phyloP scores from a whole-genome alignment of 2,329 filamentous ascomycete species.

The Hypoxylon sp. region DNA sequence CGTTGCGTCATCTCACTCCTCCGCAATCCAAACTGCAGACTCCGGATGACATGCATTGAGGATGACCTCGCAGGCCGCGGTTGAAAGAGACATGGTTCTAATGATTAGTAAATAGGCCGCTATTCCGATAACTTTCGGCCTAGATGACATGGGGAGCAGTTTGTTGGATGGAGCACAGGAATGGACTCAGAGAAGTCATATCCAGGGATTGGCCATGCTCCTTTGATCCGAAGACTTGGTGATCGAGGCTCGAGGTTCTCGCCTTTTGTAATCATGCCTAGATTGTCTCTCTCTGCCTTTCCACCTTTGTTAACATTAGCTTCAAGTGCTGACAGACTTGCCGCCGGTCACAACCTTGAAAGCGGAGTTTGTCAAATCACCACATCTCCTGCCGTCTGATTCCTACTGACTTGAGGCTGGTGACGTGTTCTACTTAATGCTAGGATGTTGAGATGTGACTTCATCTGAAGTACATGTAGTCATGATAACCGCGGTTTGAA shows the following conservation, averaged over 20 bases:
- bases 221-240: conserved; percentile 17
- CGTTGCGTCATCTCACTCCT: conserved; percentile 37
- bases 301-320: conserved; percentile 9
- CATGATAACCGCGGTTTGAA: neutral
- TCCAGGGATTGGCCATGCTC: neutral
- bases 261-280: neutral
- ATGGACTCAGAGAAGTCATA: neutral
- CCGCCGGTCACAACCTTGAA: neutral
- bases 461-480: conserved; percentile 1
- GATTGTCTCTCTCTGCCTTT: too few relatives aligned
- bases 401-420: conserved; percentile 10
- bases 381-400: conserved; percentile 4
- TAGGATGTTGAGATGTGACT: neutral
- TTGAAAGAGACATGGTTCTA: conserved; percentile 5
- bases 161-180: neutral
- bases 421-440: neutral
- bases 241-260: neutral
- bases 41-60: conserved; percentile 29
- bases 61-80: conserved; percentile 20
- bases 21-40: conserved; percentile 23
- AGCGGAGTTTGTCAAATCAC: conserved; percentile 8
- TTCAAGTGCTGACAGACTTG: neutral
- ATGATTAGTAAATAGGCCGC: conserved; percentile 16
- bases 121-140: neutral
- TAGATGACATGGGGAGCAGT: neutral